A percentile compares a stretch with the other conserved stretches of the same genome.
Conservation (phyloP, 768 basidiomycete species). For the Russula sp. region DNA sequence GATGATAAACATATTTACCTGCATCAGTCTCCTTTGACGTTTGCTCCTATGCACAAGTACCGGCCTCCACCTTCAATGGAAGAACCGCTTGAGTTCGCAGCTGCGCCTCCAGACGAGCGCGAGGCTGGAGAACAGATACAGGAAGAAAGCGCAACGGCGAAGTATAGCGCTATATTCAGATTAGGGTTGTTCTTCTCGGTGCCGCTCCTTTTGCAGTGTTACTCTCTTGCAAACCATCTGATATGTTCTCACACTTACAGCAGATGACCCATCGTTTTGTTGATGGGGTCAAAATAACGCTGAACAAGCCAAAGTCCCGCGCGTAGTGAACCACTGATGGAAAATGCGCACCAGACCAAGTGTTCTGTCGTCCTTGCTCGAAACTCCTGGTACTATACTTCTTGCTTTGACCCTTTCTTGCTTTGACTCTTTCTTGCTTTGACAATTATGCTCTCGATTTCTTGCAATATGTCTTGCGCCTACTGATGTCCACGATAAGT, state of each 20-base stretch:
- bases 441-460: background rate
- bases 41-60: background rate
- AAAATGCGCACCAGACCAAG: background rate
- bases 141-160: background rate
- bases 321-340: background rate
- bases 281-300: constrained; percentile 9
- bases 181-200: constrained; percentile 2
- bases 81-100: background rate
- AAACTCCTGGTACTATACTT: background rate
- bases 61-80: background rate
- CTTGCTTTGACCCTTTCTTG: background rate
- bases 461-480: background rate
- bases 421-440: background rate
- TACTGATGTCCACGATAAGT: background rate
- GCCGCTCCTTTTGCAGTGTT: background rate
- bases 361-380: background rate
- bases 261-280: background rate
- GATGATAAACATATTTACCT: background rate
- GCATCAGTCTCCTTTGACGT: constrained; percentile 10
- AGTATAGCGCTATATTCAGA: constrained; percentile 1
- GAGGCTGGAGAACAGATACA: background rate
- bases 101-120: background rate
- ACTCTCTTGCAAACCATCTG: background rate
- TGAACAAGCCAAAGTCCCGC: constrained; percentile 2
- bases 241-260: background rate